Base-by-base conservation (phyloP, 129 eudicot genomes). In the Saposhnikovia divaricata region DNA sequence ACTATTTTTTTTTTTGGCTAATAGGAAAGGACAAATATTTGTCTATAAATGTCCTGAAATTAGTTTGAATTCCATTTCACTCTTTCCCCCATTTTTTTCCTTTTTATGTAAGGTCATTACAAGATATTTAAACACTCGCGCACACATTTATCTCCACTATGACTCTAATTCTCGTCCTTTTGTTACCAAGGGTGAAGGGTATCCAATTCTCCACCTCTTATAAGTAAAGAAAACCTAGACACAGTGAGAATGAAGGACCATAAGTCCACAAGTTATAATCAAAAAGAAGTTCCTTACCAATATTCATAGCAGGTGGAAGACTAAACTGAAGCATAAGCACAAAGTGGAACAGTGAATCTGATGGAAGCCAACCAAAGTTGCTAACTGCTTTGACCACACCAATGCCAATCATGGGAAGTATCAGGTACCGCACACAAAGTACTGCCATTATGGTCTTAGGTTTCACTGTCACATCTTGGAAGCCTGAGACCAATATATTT, bases 221-320 rank as follows among this genome's bases (percentile, higher is more conserved):
- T 34, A 8, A 14, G 19, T 15, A 15, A 50, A 18, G 53, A 18
- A 53, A 53, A 53, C 61, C 21, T 5, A 53, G 61, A 53, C 55
- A 6, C 10, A 53, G 27, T 53, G 63, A 53, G 9, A 51, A 21
- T 55, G n/a, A 9, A n/a, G 14, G 68, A n/a, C 68, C 68, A 8
- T 8, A 9, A 59, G 14, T 59, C 76, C 37, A 42, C 76, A 72
- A 5, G 1, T 38, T 2, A 40, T 23, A 73, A 73, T 23, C 11
- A 0, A 73, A 13, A 10, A 66, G n/a, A 5, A 28, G 77, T 27
- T 43, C 12, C 84, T 88, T 88, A 91, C 98, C 91, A 4, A 95
- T 84, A 53, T 85, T 91, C 96, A 88, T 92, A 48, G 98, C 99
- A 27, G 99, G 99, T 31, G 99, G 99, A 19, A 96, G 80, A 4